These are phyloP conservation scores for Aristolochia fimbriata DNA, from an alignment of 164 flowering plant species.

Conservation along the genomic window DNA sequence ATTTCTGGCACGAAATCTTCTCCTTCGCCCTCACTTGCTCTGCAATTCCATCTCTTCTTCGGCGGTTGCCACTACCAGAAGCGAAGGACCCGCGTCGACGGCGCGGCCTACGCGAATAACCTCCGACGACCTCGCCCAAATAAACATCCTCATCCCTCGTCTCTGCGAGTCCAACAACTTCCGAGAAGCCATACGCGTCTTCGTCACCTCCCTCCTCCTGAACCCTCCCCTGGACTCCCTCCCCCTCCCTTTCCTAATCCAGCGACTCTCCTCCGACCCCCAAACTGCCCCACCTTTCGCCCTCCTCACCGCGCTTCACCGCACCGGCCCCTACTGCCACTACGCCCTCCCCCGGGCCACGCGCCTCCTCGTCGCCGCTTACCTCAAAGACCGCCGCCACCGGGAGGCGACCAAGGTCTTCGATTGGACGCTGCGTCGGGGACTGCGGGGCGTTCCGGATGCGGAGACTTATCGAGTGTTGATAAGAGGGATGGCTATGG, in stretches of 20 bases:
- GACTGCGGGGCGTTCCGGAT: background rate
- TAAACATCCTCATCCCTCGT: constrained; percentile 13
- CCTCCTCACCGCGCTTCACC: constrained; percentile 10
- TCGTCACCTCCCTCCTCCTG: constrained; percentile 2
- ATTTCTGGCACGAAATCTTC: no score
- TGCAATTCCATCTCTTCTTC: no score
- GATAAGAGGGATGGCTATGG: background rate
- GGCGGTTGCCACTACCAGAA: no score
- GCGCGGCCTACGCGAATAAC: background rate
- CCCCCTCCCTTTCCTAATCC: constrained; percentile 7
- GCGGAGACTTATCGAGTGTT: background rate
- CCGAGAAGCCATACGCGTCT: constrained; percentile 5
- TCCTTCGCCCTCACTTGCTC: no score
- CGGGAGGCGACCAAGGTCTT: constrained; percentile 9
- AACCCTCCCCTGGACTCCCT: constrained; percentile 6
- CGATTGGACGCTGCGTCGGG: constrained; percentile 3
- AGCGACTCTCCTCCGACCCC: constrained; percentile 7
- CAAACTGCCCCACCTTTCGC: constrained; percentile 5
- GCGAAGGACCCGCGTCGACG: background rate
- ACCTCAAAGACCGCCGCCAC: constrained; percentile 2
- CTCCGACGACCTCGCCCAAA: constrained; percentile 2
- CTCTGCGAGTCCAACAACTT: constrained; percentile 10
- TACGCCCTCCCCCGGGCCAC: constrained; percentile 2
- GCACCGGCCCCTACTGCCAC: constrained; percentile 4
- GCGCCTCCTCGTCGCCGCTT: constrained; percentile 1